Percentiles rank a stretch among this genome's conserved stretches.
These are phyloP conservation scores for Aspergillus uvarum DNA, from an alignment of 2,329 filamentous ascomycete genomes.

Conservation along the genomic window DNA sequence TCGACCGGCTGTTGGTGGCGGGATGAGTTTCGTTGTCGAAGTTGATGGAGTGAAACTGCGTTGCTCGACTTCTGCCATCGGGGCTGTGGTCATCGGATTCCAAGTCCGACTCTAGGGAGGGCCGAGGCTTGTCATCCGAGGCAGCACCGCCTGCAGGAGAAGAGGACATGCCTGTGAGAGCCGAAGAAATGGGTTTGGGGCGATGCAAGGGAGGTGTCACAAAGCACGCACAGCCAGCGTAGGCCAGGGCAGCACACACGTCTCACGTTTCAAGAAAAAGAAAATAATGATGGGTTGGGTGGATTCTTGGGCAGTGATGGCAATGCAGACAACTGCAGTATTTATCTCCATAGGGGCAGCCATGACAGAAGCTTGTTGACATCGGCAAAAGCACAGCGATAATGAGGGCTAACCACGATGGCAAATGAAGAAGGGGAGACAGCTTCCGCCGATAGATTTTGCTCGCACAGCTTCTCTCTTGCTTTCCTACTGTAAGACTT, in stretches of 20 bases:
- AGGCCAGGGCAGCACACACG: too few relatives aligned
- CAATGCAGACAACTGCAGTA: not conserved
- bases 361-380: not conserved
- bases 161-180: not conserved
- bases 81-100: not conserved
- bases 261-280: too few relatives aligned
- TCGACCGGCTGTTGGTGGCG: not conserved
- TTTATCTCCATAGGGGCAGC: not conserved
- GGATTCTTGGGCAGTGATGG: not conserved
- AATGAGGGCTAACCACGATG: too few relatives aligned
- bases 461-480: not conserved
- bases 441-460: not conserved
- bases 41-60: not conserved
- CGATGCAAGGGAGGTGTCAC: too few relatives aligned
- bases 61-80: not conserved
- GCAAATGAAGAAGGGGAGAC: too few relatives aligned
- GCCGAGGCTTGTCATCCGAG: not conserved
- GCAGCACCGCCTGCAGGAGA: not conserved
- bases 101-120: not conserved
- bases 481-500: too few relatives aligned
- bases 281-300: not conserved
- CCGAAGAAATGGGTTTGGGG: slow-evolving; percentile 49
- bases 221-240: too few relatives aligned
- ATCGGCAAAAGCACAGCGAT: too few relatives aligned
- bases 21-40: not conserved